Evolutionary conservation across 2,329 filamentous ascomycete genomes (phyloP).

Genomic region (Claviceps spartinae): DNA sequence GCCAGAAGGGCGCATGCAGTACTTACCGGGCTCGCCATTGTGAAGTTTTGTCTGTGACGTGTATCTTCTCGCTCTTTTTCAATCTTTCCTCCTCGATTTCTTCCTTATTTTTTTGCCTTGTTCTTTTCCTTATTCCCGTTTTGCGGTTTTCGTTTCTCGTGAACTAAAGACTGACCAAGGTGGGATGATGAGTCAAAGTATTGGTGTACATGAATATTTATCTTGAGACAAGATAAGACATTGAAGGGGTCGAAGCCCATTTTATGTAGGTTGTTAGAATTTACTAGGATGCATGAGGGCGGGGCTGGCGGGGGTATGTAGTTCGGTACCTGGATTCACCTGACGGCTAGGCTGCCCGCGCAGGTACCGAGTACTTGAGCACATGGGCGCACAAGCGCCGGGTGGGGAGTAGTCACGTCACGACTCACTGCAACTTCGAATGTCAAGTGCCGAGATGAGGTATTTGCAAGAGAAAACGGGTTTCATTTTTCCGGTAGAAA

Average conservation of each 20-base stretch:
- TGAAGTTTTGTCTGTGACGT: background rate
- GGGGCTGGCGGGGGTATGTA: no score
- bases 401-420: no score
- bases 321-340: no score
- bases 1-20: no score
- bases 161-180: background rate
- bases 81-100: background rate
- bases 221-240: background rate
- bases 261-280: no score
- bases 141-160: background rate
- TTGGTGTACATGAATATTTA: no score
- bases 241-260: no score
- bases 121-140: background rate
- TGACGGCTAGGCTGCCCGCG: no score
- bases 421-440: no score
- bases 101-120: background rate
- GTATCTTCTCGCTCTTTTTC: background rate
- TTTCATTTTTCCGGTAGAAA: background rate
- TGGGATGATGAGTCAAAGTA: background rate
- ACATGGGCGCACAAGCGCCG: no score
- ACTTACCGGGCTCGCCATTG: conserved; percentile 19
- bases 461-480: background rate
- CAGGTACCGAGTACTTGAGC: no score
- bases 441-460: background rate
- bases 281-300: no score